Conservation (phyloP, 495 filamentous ascomycete genomes). For the Tuber aestivum region DNA sequence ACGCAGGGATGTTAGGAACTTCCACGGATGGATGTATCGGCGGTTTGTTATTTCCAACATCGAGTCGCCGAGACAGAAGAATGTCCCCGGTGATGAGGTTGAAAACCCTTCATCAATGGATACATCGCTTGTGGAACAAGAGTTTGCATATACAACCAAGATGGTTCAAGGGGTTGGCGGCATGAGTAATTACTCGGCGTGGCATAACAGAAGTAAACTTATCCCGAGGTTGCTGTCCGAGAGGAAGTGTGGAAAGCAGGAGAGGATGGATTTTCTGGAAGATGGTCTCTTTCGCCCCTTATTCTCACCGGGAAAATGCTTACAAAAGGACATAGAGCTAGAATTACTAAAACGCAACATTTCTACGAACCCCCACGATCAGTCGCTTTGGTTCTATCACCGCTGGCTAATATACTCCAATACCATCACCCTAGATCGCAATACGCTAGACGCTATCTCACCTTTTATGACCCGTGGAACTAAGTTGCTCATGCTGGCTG, state of each 20-base stretch:
- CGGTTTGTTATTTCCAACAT: conserved; percentile 64
- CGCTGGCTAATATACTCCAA: conserved; percentile 66
- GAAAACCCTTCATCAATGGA: neutral
- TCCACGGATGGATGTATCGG: conserved; percentile 94
- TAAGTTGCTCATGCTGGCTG: conserved; percentile 52
- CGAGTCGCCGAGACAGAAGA: conserved; percentile 51
- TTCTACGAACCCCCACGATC: conserved; percentile 80
- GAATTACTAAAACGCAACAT: conserved; percentile 66
- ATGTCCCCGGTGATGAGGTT: conserved; percentile 35
- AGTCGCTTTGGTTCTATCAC: conserved; percentile 95
- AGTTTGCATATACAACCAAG: conserved; percentile 82
- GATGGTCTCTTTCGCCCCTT: conserved; percentile 51
- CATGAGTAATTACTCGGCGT: conserved; percentile 92
- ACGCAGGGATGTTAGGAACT: conserved; percentile 78
- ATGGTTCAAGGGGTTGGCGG: conserved; percentile 73
- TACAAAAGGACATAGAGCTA: conserved; percentile 54
- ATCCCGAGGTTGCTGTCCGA: conserved; percentile 70
- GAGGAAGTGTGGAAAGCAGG: conserved; percentile 55
- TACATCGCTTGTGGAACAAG: conserved; percentile 58
- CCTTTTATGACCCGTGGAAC: conserved; percentile 55
- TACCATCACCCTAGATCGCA: conserved; percentile 39
- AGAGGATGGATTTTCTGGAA: conserved; percentile 64
- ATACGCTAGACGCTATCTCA: conserved; percentile 50
- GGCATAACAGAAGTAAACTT: conserved; percentile 82
- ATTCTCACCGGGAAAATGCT: conserved; percentile 1